Percentiles rank a stretch among this genome's conserved stretches.
phyloP scores from a whole-genome alignment of 805 yeast species.

The Yarrowia divulgata region DNA sequence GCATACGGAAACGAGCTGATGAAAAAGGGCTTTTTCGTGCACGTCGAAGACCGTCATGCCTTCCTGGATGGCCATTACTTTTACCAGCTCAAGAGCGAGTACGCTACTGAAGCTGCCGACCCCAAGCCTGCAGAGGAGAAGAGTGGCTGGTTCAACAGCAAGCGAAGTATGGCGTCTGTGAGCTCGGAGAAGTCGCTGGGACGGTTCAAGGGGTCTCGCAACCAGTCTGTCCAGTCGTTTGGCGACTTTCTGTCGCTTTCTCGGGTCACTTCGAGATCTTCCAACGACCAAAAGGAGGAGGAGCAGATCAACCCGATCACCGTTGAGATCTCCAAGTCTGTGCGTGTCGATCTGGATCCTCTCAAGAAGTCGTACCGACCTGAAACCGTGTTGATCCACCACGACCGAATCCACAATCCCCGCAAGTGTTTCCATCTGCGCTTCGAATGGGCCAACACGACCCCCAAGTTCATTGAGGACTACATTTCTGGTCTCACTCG shows the following conservation, averaged over 20 bases:
- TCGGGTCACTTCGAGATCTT: slow-evolving; percentile 9
- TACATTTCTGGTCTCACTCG: slow-evolving; percentile 78
- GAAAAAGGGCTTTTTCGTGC: slow-evolving; percentile 75
- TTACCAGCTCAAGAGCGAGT: slow-evolving; percentile 71
- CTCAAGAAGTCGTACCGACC: slow-evolving; percentile 72
- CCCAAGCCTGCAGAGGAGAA: slow-evolving; percentile 6
- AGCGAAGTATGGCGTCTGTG: slow-evolving; percentile 21
- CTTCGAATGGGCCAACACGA: slow-evolving; percentile 90
- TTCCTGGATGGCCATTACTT: slow-evolving; percentile 94
- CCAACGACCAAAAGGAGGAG: slow-evolving; percentile 14
- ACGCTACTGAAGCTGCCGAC: slow-evolving; percentile 46
- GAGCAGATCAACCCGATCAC: slow-evolving; percentile 36
- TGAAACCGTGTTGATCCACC: slow-evolving; percentile 82
- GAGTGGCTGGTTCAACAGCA: slow-evolving; percentile 37
- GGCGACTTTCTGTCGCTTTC: slow-evolving; percentile 23
- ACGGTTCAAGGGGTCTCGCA: not conserved
- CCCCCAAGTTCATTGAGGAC: slow-evolving; percentile 85
- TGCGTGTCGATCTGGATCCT: slow-evolving; percentile 79
- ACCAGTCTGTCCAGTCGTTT: slow-evolving; percentile 30
- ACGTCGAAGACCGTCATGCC: slow-evolving; percentile 82
- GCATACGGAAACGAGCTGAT: slow-evolving; percentile 78
- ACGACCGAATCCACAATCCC: slow-evolving; percentile 91
- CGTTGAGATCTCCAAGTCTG: slow-evolving; percentile 62
- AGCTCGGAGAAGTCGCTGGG: slow-evolving; percentile 11
- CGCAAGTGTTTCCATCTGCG: slow-evolving; percentile 92